Base-by-base conservation (phyloP, 2,329 filamentous ascomycete genomes). In the Microascus cirrosus region DNA sequence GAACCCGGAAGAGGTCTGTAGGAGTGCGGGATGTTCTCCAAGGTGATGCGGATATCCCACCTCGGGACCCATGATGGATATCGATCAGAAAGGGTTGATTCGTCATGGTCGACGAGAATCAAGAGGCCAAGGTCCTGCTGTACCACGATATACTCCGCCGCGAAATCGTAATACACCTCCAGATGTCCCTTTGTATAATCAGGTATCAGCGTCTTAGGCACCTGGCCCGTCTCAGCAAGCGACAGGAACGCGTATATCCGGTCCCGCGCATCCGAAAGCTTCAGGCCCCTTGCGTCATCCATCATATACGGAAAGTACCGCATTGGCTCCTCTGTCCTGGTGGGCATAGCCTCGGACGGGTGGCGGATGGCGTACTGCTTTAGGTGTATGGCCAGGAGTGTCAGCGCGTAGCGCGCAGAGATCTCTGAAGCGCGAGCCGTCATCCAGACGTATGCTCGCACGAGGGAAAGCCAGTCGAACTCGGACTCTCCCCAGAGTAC, bases 241-340 rank as follows among this genome's bases (percentile, higher is more conserved):
- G 54, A 55, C 54, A 55, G 36, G 36, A 57, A 57, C 5, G 55
- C 55, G 24, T 57, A 57, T 3, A 57, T 57, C n/a, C 55, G n/a
- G 24, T 57, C 55, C n/a, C 55, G 5, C 25, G 45, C 22, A 18
- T 57, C 55, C 24, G 55, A 50, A 10, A 52, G n/a, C n/a, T 57
- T 15, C 15, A 50, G 55, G 3, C 35, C 20, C 11, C 42, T 22
- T 11, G 42, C 24, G 7, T 12, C 32, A 20, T 57, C 48, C 42
- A 52, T 52, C 15, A 57, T 42, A 20, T 25, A n/a, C 1, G 54
- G 54, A 22, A 55, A 55, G 13, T 42, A 55, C 28, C 25, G 34
- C n/a, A 22, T 55, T 24, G 54, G 54, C 22, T 55, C 25, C 5
- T 22, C 11, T 6, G n/a, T 24, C 8, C 15, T 18, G 12, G 35